Conservation (phyloP, 345 rosid species). For the Populus tremula region DNA sequence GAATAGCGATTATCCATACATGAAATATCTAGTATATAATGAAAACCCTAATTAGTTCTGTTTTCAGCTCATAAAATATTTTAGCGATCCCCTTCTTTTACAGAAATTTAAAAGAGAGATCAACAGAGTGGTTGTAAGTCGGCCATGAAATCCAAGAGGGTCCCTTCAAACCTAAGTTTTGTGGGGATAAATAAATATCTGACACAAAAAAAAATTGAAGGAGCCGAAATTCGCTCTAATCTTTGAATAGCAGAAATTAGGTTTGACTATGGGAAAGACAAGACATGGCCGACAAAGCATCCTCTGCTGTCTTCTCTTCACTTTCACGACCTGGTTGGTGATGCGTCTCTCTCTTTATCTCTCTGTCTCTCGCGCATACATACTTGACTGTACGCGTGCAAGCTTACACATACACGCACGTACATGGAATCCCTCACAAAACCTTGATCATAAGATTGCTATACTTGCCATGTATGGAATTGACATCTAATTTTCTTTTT, state of each 20-base stretch:
- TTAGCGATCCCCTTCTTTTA: background rate
- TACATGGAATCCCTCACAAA: background rate
- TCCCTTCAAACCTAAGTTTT: background rate
- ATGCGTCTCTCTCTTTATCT: slow-evolving; percentile 5
- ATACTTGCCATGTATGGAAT: background rate
- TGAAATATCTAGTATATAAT: background rate
- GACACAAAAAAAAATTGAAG: background rate
- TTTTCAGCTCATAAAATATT: background rate
- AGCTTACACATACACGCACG: background rate
- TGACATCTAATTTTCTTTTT: background rate
- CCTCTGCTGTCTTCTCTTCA: background rate
- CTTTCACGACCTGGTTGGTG: slow-evolving; percentile 11
- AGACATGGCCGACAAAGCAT: slow-evolving; percentile 19
- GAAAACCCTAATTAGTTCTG: background rate
- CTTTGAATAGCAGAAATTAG: slow-evolving; percentile 7
- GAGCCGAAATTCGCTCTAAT: background rate
- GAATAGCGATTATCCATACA: background rate
- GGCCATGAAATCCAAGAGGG: slow-evolving; percentile 11
- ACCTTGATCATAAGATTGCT: background rate
- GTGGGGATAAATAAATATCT: background rate
- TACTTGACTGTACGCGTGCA: background rate
- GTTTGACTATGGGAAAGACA: slow-evolving; percentile 9
- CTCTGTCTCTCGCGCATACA: background rate
- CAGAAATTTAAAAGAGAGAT: background rate
- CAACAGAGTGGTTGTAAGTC: background rate